Conservation (phyloP, 331 rosid genomes). For the Malus hybrid region DNA sequence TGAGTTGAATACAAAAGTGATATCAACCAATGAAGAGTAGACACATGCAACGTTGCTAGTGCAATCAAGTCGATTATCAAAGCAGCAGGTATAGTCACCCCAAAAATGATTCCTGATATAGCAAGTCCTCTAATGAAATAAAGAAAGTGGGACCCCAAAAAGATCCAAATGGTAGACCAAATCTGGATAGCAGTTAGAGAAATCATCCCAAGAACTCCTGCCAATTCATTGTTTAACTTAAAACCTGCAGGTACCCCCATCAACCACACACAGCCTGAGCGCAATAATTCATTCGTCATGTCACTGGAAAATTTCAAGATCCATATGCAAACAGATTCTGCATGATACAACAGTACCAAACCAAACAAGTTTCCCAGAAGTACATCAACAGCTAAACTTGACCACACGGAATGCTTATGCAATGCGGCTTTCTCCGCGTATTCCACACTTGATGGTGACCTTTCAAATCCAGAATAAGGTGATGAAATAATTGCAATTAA, state of each 20-base stretch:
- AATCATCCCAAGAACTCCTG: slow-evolving; percentile 74
- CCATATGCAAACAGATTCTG: slow-evolving; percentile 41
- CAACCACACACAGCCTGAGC: slow-evolving; percentile 96
- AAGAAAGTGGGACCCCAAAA: slow-evolving; percentile 45
- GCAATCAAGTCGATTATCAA: slow-evolving; percentile 61
- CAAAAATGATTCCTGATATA: slow-evolving; percentile 67
- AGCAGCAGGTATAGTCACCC: slow-evolving; percentile 72
- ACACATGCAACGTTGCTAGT: slow-evolving; percentile 61
- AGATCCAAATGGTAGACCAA: slow-evolving; percentile 90
- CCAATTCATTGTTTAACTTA: slow-evolving; percentile 86
- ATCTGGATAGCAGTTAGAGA: slow-evolving; percentile 85
- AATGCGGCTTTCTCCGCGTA: slow-evolving; percentile 79
- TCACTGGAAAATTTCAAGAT: slow-evolving; percentile 53
- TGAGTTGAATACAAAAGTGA: slow-evolving; percentile 82
- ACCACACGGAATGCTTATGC: slow-evolving; percentile 82
- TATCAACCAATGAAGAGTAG: slow-evolving; percentile 80
- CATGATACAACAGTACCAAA: slow-evolving; percentile 51
- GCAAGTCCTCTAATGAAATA: slow-evolving; percentile 65
- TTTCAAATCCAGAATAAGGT: slow-evolving; percentile 15
- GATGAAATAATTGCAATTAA: slow-evolving; percentile 21
- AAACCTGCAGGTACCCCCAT: slow-evolving; percentile 98
- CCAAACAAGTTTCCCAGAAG: slow-evolving; percentile 82
- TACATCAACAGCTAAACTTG: slow-evolving; percentile 66
- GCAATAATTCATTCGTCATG: slow-evolving; percentile 64
- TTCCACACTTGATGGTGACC: slow-evolving; percentile 75